Percentiles rank a stretch among this genome's conserved stretches.
Evolutionary conservation across 148 eudicot species (phyloP).

Genomic region (Hydrangea macrophylla): DNA sequence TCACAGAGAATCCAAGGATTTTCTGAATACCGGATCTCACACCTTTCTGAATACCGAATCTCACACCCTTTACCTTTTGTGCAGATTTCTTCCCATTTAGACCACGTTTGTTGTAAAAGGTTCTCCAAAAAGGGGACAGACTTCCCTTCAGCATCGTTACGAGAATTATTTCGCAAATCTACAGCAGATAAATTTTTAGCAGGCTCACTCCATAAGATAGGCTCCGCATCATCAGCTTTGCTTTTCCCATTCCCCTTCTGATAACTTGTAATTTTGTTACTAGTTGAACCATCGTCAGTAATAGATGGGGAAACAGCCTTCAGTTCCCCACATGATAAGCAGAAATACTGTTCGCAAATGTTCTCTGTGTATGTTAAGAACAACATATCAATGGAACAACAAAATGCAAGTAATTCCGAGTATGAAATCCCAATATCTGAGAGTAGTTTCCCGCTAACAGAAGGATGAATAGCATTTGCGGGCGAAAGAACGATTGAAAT

Average conservation of each 20-base stretch:
- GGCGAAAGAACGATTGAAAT: conserved; percentile 46
- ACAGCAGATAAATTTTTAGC: conserved; percentile 33
- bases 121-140: conserved; percentile 34
- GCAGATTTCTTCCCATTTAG: conserved; percentile 45
- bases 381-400: conserved; percentile 33
- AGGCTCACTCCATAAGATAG: conserved; percentile 58
- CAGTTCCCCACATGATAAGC: conserved; percentile 51
- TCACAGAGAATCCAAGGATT: conserved; percentile 70
- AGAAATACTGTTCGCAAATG: conserved; percentile 43
- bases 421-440: conserved; percentile 29
- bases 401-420: conserved; percentile 33
- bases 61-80: conserved; percentile 36
- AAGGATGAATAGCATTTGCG: conserved; percentile 26
- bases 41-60: conserved; percentile 30
- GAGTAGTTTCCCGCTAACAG: conserved; percentile 26
- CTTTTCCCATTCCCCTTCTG: conserved; percentile 24
- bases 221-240: conserved; percentile 27
- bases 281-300: conserved; percentile 26
- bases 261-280: conserved; percentile 15
- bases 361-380: conserved; percentile 36
- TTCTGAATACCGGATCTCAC: conserved; percentile 20
- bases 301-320: conserved; percentile 41
- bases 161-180: conserved; percentile 13
- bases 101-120: conserved; percentile 41
- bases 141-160: conserved; percentile 21